Percentiles rank a stretch among this genome's conserved stretches.
Evolutionary conservation across 345 rosid genomes (phyloP).

Genomic region (Melastoma malabathricum): DNA sequence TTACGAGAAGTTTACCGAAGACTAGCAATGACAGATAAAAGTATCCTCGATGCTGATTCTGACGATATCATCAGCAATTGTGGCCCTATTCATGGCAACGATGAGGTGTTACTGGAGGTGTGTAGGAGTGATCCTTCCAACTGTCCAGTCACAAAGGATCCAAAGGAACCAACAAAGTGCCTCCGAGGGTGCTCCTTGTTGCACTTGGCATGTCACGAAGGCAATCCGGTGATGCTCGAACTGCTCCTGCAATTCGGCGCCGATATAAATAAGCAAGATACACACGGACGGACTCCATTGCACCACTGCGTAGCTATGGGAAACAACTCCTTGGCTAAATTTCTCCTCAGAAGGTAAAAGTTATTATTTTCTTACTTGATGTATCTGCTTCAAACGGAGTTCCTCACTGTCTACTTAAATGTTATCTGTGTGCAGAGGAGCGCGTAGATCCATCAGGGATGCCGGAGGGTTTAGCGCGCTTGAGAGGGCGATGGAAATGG

Average conservation of each 20-base stretch:
- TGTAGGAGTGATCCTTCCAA: slow-evolving; percentile 33
- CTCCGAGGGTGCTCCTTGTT: slow-evolving; percentile 70
- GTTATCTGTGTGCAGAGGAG: slow-evolving; percentile 38
- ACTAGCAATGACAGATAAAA: slow-evolving; percentile 36
- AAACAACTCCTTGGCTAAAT: slow-evolving; percentile 51
- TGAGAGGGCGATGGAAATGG: slow-evolving; percentile 91
- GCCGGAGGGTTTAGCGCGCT: slow-evolving; percentile 59
- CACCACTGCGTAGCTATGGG: slow-evolving; percentile 58
- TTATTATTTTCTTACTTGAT: no score
- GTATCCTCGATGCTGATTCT: slow-evolving; percentile 40
- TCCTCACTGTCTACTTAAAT: not conserved
- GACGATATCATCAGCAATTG: slow-evolving; percentile 31
- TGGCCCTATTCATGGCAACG: slow-evolving; percentile 5
- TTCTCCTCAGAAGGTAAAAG: slow-evolving; percentile 59
- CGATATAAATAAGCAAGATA: slow-evolving; percentile 47
- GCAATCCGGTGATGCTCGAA: slow-evolving; percentile 52
- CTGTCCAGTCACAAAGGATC: slow-evolving; percentile 47
- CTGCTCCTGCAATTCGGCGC: slow-evolving; percentile 74
- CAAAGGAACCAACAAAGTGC: slow-evolving; percentile 43
- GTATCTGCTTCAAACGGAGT: no score
- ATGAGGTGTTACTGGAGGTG: slow-evolving; percentile 11
- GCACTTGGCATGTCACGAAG: slow-evolving; percentile 64
- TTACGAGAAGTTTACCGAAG: slow-evolving; percentile 55
- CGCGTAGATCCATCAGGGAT: slow-evolving; percentile 54
- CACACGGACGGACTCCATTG: slow-evolving; percentile 72